Percentiles rank a stretch among this genome's conserved stretches.
phyloP scores from a whole-genome alignment of 176 grass and related monocot species.

The Juncus effusus region DNA sequence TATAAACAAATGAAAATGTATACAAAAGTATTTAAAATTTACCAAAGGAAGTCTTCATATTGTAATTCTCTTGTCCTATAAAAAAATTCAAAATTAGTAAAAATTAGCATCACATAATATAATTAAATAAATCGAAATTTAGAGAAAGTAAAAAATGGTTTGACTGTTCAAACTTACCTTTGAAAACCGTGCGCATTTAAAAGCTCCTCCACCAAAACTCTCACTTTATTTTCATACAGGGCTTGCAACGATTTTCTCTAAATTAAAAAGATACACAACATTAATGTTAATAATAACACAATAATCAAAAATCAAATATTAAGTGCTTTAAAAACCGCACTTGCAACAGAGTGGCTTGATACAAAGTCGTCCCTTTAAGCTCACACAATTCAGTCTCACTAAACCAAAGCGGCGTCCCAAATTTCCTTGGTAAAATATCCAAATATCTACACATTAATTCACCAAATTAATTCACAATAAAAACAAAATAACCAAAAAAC shows the following conservation, averaged over 20 bases:
- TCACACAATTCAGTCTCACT: slow-evolving; percentile 56
- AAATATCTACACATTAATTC: slow-evolving; percentile 44
- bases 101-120: background rate
- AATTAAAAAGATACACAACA: slow-evolving; percentile 7
- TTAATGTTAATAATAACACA: background rate
- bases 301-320: background rate
- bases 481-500: too few relatives aligned
- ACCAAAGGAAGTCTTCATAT: slow-evolving; percentile 96
- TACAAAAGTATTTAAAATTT: slow-evolving; percentile 27
- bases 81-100: slow-evolving; percentile 23
- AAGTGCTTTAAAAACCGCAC: background rate
- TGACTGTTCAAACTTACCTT: slow-evolving; percentile 42
- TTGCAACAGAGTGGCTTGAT: slow-evolving; percentile 63
- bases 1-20: background rate
- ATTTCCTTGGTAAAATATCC: slow-evolving; percentile 77
- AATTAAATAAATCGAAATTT: slow-evolving; percentile 1
- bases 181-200: slow-evolving; percentile 34
- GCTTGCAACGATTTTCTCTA: slow-evolving; percentile 61
- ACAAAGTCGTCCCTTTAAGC: slow-evolving; percentile 73
- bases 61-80: slow-evolving; percentile 56
- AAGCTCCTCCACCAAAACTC: slow-evolving; percentile 66
- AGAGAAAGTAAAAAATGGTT: background rate
- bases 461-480: background rate
- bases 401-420: slow-evolving; percentile 79
- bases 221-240: slow-evolving; percentile 61